Base-by-base conservation (phyloP, 495 filamentous ascomycete species). In the Aspergillus funiculosus region DNA sequence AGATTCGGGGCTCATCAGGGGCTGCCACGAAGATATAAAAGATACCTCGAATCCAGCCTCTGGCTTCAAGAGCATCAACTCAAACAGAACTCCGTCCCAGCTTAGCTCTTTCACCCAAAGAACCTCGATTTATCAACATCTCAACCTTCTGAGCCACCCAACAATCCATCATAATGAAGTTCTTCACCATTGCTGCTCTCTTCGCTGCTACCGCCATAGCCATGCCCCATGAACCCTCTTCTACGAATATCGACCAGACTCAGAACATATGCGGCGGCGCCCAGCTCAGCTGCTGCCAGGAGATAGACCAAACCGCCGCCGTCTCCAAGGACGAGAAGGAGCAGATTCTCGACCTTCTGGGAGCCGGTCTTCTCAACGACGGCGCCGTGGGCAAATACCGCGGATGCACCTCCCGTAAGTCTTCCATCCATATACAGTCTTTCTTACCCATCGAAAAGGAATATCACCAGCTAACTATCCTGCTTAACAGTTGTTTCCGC, bases 181-280 rank as follows among this genome's bases (percentile, higher is more conserved):
- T 66, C 59, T 53, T 59, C 54, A 31, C 56, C 20, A 40, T 60
- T 31, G 47, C 61, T 32, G 27, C 61, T 36, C 37, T 59, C 46
- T 46, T 66, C 53, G 60, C 64, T 47, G 56, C 61, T 34, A 52
- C 62, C 52, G 62, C 58, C 32, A 36, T 66, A 19, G 58, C 58
- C 35, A 51, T 46, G 24, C 39, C 50, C 36, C 24, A 22, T 22
- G 39, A 39, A 30, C 4, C 14, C 28, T 4, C 20, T 15, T 25
- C 21, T 15, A 2, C 11, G 7, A 26, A 9, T n/a, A n/a, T 70
- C 26, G 48, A 59, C 43, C 61, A 69, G 58, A 61, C 63, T 21
- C 61, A 67, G 28, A 61, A 61, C 58, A 62, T 61, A 48, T 74
- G 71, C 30, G 69, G 66, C 25, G 53, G 63, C 46, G 64, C 69